Evolutionary conservation across 345 rosid genomes (phyloP).

Genomic region (Eucalyptus pumila): DNA sequence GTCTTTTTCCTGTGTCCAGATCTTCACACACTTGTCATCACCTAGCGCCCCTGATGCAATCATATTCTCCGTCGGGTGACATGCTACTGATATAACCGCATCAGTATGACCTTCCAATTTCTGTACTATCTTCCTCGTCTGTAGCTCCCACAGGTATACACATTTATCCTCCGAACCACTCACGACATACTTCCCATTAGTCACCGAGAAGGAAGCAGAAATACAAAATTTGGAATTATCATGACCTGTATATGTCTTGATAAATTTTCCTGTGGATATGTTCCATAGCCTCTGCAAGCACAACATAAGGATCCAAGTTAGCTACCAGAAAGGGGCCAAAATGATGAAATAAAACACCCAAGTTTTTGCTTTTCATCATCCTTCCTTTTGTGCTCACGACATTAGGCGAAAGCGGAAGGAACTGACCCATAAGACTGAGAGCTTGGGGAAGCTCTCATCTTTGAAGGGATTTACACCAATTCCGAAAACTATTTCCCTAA

Average conservation of each 20-base stretch:
- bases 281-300: constrained; percentile 79
- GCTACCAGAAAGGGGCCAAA: not conserved
- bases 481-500: not conserved
- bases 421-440: not conserved
- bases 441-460: not conserved
- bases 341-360: not conserved
- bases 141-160: constrained; percentile 90
- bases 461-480: not conserved
- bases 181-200: constrained; percentile 66
- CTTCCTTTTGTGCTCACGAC: not conserved
- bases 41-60: constrained; percentile 84
- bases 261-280: constrained; percentile 55
- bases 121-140: constrained; percentile 67
- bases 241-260: constrained; percentile 83
- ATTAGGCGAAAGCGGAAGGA: not conserved
- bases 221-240: constrained; percentile 53
- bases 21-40: constrained; percentile 60
- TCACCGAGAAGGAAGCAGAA: constrained; percentile 68
- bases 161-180: constrained; percentile 87
- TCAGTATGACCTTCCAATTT: constrained; percentile 92
- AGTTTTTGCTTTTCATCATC: not conserved
- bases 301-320: not conserved
- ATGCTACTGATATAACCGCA: constrained; percentile 67
- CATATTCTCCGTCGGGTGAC: constrained; percentile 71
- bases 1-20: constrained; percentile 69